Conservation (phyloP, 257 asterid genomes). For the Solanum corneliomulleri region DNA sequence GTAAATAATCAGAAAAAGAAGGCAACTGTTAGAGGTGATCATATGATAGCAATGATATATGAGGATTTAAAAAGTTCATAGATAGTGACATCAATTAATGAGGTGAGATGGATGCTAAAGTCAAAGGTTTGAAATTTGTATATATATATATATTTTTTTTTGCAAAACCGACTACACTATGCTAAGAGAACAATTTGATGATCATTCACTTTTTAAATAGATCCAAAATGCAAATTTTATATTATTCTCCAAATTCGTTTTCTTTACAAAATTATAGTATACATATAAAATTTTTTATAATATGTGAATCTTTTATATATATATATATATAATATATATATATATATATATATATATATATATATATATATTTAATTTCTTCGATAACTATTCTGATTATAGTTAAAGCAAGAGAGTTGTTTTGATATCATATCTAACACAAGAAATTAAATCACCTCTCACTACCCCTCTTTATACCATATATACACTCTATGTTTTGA, state of each 20-base stretch:
- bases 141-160: neutral
- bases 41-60: no score
- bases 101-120: neutral
- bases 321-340: neutral
- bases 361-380: no score
- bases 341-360: no score
- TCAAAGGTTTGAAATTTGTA: neutral
- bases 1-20: no score
- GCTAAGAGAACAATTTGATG: neutral
- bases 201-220: neutral
- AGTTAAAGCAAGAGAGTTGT: neutral
- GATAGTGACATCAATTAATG: no score
- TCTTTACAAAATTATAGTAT: neutral
- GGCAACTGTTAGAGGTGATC: no score
- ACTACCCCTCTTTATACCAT: neutral
- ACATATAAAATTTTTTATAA: neutral
- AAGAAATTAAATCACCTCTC: neutral
- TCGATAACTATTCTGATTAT: neutral
- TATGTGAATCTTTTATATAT: neutral
- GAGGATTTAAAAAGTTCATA: no score
- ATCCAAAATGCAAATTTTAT: neutral
- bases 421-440: neutral
- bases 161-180: neutral
- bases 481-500: constrained; percentile 9
- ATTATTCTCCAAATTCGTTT: neutral